Conservation (phyloP, 148 eudicot genomes). For the Cornus florida region DNA sequence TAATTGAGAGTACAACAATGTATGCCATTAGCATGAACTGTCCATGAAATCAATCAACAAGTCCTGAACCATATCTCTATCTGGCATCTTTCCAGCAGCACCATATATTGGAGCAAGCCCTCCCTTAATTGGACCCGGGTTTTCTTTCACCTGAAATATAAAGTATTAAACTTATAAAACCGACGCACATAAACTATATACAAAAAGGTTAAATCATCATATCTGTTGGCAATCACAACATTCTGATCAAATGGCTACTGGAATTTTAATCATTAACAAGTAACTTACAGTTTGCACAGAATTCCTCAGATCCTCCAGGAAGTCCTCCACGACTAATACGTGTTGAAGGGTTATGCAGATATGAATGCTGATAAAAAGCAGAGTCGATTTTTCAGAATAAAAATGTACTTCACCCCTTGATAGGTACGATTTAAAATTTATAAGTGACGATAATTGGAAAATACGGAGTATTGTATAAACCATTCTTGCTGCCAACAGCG, state of each 20-base stretch:
- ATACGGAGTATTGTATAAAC: not conserved
- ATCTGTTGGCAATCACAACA: not conserved
- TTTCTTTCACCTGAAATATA: slow-evolving; percentile 63
- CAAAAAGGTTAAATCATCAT: too few species aligned
- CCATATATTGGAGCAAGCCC: slow-evolving; percentile 98
- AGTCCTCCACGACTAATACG: slow-evolving; percentile 63
- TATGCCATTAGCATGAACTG: slow-evolving; percentile 44
- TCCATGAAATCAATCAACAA: slow-evolving; percentile 93
- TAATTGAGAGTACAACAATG: not conserved
- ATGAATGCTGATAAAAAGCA: slow-evolving; percentile 59
- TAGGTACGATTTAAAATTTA: not conserved
- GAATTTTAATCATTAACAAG: too few species aligned
- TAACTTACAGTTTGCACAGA: slow-evolving; percentile 78
- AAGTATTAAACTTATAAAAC: not conserved
- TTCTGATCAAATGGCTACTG: not conserved
- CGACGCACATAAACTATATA: not conserved
- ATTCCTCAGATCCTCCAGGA: slow-evolving; percentile 69
- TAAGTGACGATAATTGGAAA: not conserved
- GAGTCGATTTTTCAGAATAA: not conserved
- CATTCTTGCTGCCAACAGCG: not conserved
- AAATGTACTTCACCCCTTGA: not conserved
- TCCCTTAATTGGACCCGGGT: slow-evolving; percentile 89
- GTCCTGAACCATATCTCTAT: slow-evolving; percentile 83
- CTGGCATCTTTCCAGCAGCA: slow-evolving; percentile 97
- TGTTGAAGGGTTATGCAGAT: slow-evolving; percentile 98